A percentile compares a stretch with the other conserved stretches of the same genome.
Evolutionary conservation across 495 filamentous ascomycete species (phyloP).

Genomic region (Daldinia bambusicola): DNA sequence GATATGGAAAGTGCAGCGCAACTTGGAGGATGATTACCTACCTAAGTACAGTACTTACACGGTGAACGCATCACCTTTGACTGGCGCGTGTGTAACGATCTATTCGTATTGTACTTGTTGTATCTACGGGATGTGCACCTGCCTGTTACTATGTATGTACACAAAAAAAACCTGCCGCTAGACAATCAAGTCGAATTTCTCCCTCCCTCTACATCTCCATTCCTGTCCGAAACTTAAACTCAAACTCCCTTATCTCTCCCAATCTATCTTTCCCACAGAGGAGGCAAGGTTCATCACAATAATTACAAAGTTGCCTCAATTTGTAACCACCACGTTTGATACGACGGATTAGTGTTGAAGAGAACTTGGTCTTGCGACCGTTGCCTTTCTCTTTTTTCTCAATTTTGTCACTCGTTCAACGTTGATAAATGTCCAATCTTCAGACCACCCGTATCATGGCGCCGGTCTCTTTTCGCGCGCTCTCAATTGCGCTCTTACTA

Average conservation of each 20-base stretch:
- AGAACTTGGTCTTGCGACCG: neutral
- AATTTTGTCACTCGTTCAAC: slow-evolving; percentile 39
- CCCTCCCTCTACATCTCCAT: slow-evolving; percentile 2
- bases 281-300: neutral
- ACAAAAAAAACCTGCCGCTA: neutral
- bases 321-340: neutral
- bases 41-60: neutral
- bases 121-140: no score
- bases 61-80: neutral
- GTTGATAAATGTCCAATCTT: slow-evolving; percentile 9
- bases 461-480: slow-evolving; percentile 26
- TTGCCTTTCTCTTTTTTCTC: slow-evolving; percentile 15
- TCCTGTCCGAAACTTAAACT: slow-evolving; percentile 5
- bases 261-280: slow-evolving; percentile 2
- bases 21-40: neutral
- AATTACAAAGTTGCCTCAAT: neutral
- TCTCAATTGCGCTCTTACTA: slow-evolving; percentile 26
- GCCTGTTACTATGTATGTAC: neutral
- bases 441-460: slow-evolving; percentile 32
- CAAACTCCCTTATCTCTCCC: slow-evolving; percentile 4
- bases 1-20: neutral
- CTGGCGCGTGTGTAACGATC: neutral
- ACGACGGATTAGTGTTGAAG: neutral
- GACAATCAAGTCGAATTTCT: slow-evolving; percentile 10
- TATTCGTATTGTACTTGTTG: neutral